These are phyloP conservation scores for Boletus tomentosulus DNA, from an alignment of 768 basidiomycete genomes.

Conservation along the genomic window DNA sequence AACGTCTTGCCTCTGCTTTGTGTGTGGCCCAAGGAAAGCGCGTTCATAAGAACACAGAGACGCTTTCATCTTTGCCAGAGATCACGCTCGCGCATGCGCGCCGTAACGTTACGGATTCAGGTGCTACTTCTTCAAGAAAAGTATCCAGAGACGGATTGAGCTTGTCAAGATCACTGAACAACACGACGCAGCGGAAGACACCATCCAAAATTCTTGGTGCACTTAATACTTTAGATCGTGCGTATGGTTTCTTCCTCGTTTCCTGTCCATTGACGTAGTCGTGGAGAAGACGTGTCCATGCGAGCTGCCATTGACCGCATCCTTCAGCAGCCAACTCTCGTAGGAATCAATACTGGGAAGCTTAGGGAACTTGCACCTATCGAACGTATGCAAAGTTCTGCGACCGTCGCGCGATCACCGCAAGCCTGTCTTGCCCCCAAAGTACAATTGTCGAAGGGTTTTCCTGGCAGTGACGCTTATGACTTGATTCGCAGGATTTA, in stretches of 20 bases:
- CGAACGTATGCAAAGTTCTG: neutral
- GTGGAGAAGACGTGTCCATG: conserved; percentile 22
- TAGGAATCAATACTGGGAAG: conserved; percentile 13
- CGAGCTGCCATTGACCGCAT: conserved; percentile 30
- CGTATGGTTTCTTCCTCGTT: conserved; percentile 6
- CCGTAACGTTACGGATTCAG: neutral
- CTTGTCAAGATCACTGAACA: neutral
- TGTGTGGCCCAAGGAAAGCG: conserved; percentile 11
- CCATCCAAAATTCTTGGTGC: conserved; percentile 23
- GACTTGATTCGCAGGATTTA: conserved; percentile 4
- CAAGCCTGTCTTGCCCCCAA: neutral
- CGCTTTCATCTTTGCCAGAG: conserved; percentile 14
- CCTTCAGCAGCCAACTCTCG: conserved; percentile 21
- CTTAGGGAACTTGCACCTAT: neutral
- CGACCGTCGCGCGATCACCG: neutral
- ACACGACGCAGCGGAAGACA: conserved; percentile 4
- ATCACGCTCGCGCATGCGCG: conserved; percentile 28
- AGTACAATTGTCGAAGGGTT: conserved; percentile 10
- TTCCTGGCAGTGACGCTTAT: conserved; percentile 1
- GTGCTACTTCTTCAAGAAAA: neutral
- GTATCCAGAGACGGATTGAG: conserved; percentile 6
- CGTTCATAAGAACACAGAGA: neutral
- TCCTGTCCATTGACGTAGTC: conserved; percentile 4
- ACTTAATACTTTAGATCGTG: conserved; percentile 28
- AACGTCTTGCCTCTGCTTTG: conserved; percentile 50